phyloP scores from a whole-genome alignment of 2,329 filamentous ascomycete genomes.

The Fusarium chlamydosporum region DNA sequence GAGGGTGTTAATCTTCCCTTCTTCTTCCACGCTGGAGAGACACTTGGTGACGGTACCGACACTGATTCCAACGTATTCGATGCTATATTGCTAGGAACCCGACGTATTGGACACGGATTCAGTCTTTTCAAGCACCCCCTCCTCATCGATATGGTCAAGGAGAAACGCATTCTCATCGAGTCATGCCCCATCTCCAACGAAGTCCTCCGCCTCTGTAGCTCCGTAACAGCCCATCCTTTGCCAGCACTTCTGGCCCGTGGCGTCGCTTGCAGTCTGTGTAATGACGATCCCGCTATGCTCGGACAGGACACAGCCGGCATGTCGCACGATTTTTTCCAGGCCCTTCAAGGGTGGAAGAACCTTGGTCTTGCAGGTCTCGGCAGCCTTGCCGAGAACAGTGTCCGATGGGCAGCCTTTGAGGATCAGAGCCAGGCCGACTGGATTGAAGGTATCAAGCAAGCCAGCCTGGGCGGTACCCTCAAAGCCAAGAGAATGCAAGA shows the following conservation, averaged over 20 bases:
- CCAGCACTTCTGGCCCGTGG: constrained; percentile 88
- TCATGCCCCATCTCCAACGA: constrained; percentile 94
- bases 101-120: constrained; percentile 91
- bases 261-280: constrained; percentile 85
- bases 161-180: constrained; percentile 89
- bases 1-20: constrained; percentile 88
- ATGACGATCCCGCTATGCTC: constrained; percentile 91
- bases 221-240: constrained; percentile 82
- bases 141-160: constrained; percentile 88
- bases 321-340: constrained; percentile 96
- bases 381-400: constrained; percentile 90
- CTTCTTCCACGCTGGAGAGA: constrained; percentile 96
- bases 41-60: constrained; percentile 78
- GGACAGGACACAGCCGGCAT: constrained; percentile 86
- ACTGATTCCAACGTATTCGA: constrained; percentile 90
- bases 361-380: constrained; percentile 89
- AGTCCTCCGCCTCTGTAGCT: constrained; percentile 82
- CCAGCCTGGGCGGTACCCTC: constrained; percentile 76
- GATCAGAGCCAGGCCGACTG: constrained; percentile 80
- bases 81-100: constrained; percentile 85
- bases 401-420: constrained; percentile 90
- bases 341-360: constrained; percentile 91
- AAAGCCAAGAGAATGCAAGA: constrained; percentile 81
- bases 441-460: constrained; percentile 79
- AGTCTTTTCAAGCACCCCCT: constrained; percentile 92